Evolutionary conservation across 2,329 filamentous ascomycete genomes (phyloP).

Genomic region (Didymella sp.): DNA sequence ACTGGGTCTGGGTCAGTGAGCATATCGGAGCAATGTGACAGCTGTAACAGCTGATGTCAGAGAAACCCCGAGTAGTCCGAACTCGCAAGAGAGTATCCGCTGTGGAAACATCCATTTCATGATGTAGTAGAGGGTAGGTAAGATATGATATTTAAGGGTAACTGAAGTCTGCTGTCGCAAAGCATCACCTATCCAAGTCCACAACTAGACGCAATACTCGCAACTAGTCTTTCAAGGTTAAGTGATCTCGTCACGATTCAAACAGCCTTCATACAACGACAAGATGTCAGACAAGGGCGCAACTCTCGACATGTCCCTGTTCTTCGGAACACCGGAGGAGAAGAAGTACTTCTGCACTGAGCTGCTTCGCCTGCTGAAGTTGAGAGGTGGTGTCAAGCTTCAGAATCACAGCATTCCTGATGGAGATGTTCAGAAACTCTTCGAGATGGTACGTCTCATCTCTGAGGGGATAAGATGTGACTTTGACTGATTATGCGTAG

Average conservation of each 20-base stretch:
- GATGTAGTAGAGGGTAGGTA: neutral
- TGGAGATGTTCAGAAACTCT: conserved; percentile 5
- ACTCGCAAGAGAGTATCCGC: neutral
- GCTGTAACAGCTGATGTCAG: neutral
- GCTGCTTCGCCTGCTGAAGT: conserved; percentile 1
- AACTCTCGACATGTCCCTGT: conserved; percentile 11
- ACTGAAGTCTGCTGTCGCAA: neutral
- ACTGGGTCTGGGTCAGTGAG: neutral
- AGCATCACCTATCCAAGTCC: neutral
- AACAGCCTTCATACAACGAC: no score
- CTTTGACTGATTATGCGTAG: neutral
- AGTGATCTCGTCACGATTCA: neutral
- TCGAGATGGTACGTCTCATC: neutral
- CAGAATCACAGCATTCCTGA: conserved; percentile 19
- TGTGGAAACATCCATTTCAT: neutral
- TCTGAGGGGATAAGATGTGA: neutral
- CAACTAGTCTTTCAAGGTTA: neutral
- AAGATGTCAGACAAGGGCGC: conserved; percentile 4
- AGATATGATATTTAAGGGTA: neutral
- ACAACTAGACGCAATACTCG: neutral
- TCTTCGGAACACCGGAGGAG: neutral
- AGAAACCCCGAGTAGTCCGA: neutral
- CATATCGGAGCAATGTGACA: neutral
- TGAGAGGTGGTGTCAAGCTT: conserved; percentile 17
- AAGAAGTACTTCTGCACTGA: conserved; percentile 3